Evolutionary conservation across 2,329 filamentous ascomycete species (phyloP).

Genomic region (Verticillium nonalfalfae): DNA sequence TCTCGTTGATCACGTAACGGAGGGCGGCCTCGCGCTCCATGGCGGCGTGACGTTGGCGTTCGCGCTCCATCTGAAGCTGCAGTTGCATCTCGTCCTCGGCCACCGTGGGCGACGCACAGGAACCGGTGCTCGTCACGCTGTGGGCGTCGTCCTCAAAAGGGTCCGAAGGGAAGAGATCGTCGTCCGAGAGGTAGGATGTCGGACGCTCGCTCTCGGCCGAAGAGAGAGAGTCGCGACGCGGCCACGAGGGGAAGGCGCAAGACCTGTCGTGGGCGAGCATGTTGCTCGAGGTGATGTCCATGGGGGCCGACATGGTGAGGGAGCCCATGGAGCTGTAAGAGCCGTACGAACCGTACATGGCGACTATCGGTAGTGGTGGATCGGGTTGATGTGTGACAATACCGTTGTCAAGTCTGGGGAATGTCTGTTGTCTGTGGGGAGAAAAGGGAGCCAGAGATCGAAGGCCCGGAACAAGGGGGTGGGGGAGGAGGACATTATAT

Average conservation of each 20-base stretch:
- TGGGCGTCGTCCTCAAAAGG: slow-evolving; percentile 42
- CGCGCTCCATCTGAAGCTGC: slow-evolving; percentile 41
- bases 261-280: slow-evolving; percentile 32
- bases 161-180: slow-evolving; percentile 52
- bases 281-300: slow-evolving; percentile 37
- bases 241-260: slow-evolving; percentile 56
- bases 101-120: slow-evolving; percentile 36
- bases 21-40: slow-evolving; percentile 47
- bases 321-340: slow-evolving; percentile 44
- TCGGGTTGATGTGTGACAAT: slow-evolving; percentile 10
- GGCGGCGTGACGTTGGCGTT: slow-evolving; percentile 30
- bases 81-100: slow-evolving; percentile 39
- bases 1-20: slow-evolving; percentile 43
- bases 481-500: not conserved
- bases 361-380: slow-evolving; percentile 8
- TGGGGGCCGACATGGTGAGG: slow-evolving; percentile 28
- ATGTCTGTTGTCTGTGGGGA: not conserved
- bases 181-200: slow-evolving; percentile 55
- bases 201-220: slow-evolving; percentile 36
- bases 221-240: slow-evolving; percentile 45
- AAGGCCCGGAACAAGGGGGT: not conserved
- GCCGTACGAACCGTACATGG: slow-evolving; percentile 45
- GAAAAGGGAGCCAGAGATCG: not conserved
- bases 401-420: slow-evolving; percentile 2
- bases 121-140: slow-evolving; percentile 36